phyloP scores from a whole-genome alignment of 306 rosid genomes.

The peach (Prunus persica) region Prunus_persica_NCBIv2 NC_034012.1:10372501-10373000 shows the following conservation, averaged over 20 bases:
- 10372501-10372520: not conserved
- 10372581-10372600: not conserved
- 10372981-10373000: not conserved
- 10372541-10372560: not conserved
- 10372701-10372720: not conserved
- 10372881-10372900: slow-evolving; percentile 21
- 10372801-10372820: not conserved
- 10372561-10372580: not conserved
- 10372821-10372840: not conserved
- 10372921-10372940: slow-evolving; percentile 32
- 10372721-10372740: not conserved
- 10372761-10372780: not conserved
- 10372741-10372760: not conserved
- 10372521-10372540: not conserved
- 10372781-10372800: not conserved
- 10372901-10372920: slow-evolving; percentile 26
- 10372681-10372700: slow-evolving; percentile 41
- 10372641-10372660: slow-evolving; percentile 11
- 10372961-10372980: not conserved
- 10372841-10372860: slow-evolving; percentile 6
- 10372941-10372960: not conserved
- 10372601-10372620: not conserved
- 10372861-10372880: slow-evolving; percentile 1
- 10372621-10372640: slow-evolving; percentile 19
- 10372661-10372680: slow-evolving; percentile 28